Conservation (phyloP, 805 yeast genomes). For the Candida insectalens region DNA sequence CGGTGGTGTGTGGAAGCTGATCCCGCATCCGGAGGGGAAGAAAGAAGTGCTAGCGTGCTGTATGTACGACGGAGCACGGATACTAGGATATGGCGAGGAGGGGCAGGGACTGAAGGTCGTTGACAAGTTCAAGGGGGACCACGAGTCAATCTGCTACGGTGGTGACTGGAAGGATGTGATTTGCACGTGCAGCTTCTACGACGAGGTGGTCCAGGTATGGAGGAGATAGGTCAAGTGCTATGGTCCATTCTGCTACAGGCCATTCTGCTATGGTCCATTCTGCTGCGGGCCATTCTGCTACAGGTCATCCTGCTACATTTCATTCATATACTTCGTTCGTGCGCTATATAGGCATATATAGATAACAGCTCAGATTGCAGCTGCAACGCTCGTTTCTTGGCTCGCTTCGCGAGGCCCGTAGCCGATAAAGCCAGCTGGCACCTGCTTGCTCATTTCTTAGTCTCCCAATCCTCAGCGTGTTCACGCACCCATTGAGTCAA, state of each 20-base stretch:
- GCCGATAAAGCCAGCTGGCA: too few relatives aligned
- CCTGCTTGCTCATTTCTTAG: too few relatives aligned
- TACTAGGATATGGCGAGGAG: constrained; percentile 32
- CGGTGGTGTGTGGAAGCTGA: constrained; percentile 94
- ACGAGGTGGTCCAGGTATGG: constrained; percentile 77
- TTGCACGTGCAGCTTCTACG: constrained; percentile 89
- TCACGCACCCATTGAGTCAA: constrained; percentile 34
- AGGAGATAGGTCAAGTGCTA: too few relatives aligned
- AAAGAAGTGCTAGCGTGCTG: constrained; percentile 64
- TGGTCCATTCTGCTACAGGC: too few relatives aligned
- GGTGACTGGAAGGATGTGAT: constrained; percentile 71
- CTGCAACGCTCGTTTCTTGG: too few relatives aligned
- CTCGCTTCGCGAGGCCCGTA: too few relatives aligned
- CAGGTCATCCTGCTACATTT: too few relatives aligned
- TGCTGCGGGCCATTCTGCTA: too few relatives aligned
- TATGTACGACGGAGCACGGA: constrained; percentile 91
- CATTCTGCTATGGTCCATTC: too few relatives aligned
- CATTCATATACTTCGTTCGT: too few relatives aligned
- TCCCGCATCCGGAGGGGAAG: constrained; percentile 42
- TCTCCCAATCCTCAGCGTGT: constrained; percentile 30
- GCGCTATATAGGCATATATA: too few relatives aligned
- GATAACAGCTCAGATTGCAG: too few relatives aligned
- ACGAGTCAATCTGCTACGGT: constrained; percentile 91
- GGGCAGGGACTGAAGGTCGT: constrained; percentile 21
- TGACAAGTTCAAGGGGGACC: constrained; percentile 52